phyloP scores from a whole-genome alignment of 805 yeast genomes.

The Sporopachydermia lactativora region DNA sequence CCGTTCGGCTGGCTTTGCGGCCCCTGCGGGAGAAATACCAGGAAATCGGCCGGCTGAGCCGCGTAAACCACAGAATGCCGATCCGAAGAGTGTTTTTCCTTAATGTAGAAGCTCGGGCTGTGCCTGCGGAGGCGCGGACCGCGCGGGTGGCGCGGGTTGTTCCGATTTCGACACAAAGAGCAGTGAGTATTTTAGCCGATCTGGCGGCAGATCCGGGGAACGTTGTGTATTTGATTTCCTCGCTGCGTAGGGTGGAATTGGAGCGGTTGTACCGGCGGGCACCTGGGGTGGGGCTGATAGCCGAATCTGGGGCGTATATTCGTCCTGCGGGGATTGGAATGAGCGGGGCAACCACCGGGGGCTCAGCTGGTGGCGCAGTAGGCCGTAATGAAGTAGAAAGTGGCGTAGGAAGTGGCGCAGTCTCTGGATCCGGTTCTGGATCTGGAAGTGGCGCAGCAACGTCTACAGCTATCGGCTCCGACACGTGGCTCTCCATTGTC shows the following conservation, averaged over 20 bases:
- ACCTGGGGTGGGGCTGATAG: slow-evolving; percentile 65
- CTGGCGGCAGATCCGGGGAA: slow-evolving; percentile 44
- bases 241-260: slow-evolving; percentile 46
- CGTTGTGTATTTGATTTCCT: slow-evolving; percentile 58
- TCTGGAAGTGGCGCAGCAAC: too few species aligned
- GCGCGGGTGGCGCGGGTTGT: slow-evolving; percentile 20
- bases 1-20: slow-evolving; percentile 19
- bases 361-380: too few species aligned
- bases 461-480: slow-evolving; percentile 24
- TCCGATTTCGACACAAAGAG: slow-evolving; percentile 47
- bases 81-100: slow-evolving; percentile 35
- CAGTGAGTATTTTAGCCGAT: slow-evolving; percentile 42
- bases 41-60: slow-evolving; percentile 12
- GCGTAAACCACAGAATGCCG: slow-evolving; percentile 18
- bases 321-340: slow-evolving; percentile 17
- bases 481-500: slow-evolving; percentile 49
- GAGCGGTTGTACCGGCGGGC: slow-evolving; percentile 55
- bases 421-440: not conserved
- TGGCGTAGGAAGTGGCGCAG: too few species aligned
- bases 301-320: slow-evolving; percentile 82
- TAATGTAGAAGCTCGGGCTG: slow-evolving; percentile 28
- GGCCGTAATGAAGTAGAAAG: too few species aligned
- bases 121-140: slow-evolving; percentile 18
- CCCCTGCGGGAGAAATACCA: slow-evolving; percentile 23
- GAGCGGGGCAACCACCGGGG: too few species aligned